Evolutionary conservation across 257 asterid genomes (phyloP), one percentile per base, ranked within the genome.

Genomic region (Parsonsia alboflavescens): DNA sequence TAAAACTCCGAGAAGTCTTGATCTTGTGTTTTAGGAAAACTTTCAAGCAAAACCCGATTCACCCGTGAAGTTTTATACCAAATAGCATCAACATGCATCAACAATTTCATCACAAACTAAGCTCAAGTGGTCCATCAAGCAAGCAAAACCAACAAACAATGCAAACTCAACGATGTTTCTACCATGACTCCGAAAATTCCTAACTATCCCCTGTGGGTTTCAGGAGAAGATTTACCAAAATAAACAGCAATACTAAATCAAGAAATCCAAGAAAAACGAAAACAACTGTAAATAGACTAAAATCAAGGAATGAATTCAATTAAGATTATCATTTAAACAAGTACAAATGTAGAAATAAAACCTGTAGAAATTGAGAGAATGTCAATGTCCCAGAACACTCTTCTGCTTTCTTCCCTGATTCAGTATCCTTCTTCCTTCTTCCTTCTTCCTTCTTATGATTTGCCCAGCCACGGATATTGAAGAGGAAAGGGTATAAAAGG

Each of bases 401-500:
- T 22, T 19, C 68, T 21, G 57, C 50, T 5, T n/a, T 56, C 30
- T 22, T 30, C 57, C 39, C 0, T 21, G 44, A 2, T 24, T 64
- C 13, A 26, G 39, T 41, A 53, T 53, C 49, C 2, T 9, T 17
- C 17, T 49, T 7, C 3, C 5, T n/a, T n/a, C n/a, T n/a, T n/a
- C n/a, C n/a, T n/a, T n/a, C n/a, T n/a, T 12, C 16, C 13, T 26
- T 45, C 10, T 62, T 39, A 65, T 30, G 15, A 28, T 2, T 54
- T 21, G 24, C 4, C 6, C 30, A 6, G 3, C n/a, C 7, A 28
- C 3, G 44, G 57, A 62, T 49, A 24, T 50, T 49, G 68, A 39
- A 13, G 52, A n/a, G 75, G 62, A 41, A 68, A 33, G 75, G 79
- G 67, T 67, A 50, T 22, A 30, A 13, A 69, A 66, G 53, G 36